Base-by-base conservation (phyloP, 306 rosid species). In the Vicia sativa region DNA sequence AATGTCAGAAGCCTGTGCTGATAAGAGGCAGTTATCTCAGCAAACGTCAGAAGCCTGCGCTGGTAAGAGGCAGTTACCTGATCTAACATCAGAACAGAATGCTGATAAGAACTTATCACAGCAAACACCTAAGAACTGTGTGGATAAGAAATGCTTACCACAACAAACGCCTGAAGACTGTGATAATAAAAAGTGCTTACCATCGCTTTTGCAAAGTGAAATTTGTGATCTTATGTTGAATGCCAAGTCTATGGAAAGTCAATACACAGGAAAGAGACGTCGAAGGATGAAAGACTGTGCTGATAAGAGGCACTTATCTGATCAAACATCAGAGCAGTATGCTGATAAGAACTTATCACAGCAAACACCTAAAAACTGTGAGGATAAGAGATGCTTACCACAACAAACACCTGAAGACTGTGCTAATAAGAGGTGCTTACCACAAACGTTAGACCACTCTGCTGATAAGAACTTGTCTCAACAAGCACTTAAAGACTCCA, bases 261-360 rank as follows among this genome's bases (percentile, higher is more conserved):
- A 75, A 49, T 25, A 12, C 1, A 49, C 39, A 3, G 79, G 74
- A 59, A n/a, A n/a, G n/a, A n/a, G n/a, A n/a, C n/a, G n/a, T n/a
- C n/a, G n/a, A n/a, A n/a, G n/a, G n/a, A n/a, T n/a, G n/a, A n/a
- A n/a, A n/a, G n/a, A n/a, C n/a, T n/a, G n/a, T n/a, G n/a, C n/a
- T n/a, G n/a, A n/a, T n/a, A n/a, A n/a, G n/a, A n/a, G n/a, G n/a
- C n/a, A n/a, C n/a, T n/a, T n/a, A n/a, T 2, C 23, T 21, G 23
- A 21, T 21, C 23, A 21, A 21, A 1, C 23, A 21, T 21, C 23
- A 21, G 23, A 21, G 2, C 23, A 21, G 2, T 21, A 21, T 2
- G 2, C 23, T 21, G 23, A 21, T 21, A 21, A 21, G 23, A 21
- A 21, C 23, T 21, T 21, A 21, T 21, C 23, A 1, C 15, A 3